Base-by-base conservation (phyloP, 108 stramenopile genomes). In the Skeletonema tropicum region DNA sequence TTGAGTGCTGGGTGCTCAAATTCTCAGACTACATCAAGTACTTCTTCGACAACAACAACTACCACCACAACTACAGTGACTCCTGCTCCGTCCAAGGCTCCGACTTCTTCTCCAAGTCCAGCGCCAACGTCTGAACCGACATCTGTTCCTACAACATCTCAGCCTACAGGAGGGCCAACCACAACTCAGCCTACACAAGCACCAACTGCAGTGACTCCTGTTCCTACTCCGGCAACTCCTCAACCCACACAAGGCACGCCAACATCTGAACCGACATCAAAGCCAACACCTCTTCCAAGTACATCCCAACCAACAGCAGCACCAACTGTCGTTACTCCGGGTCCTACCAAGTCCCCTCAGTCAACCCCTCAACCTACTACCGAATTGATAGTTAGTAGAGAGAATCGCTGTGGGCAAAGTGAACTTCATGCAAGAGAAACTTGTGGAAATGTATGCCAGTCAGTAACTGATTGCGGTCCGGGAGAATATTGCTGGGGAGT, bases 401-500 rank as follows among this genome's bases (percentile, higher is more conserved):
- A 55, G 52, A 35, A 60, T 61, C 70, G 70, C n/a, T 71, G 70
- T 29, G 70, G 70, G 6, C 63, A 36, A n/a, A n/a, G 0, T 0
- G 70, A 71, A 25, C 33, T 65, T 6, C 36, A 63, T 0, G 70
- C 70, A 11, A 63, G 70, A 15, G 70, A 71, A 23, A 17, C 31
- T 23, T 71, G 70, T 65, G 63, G 70, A n/a, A 65, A 38, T 3
- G 38, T 17, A 3, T 71, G 70, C 35, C 6, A 21, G 19, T 42
- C 49, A 17, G 0, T 13, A 19, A 19, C 5, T 25, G 55, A 71
- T 8, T 71, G 70, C 11, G 63, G 11, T n/a, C 6, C 55, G 5
- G 70, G 70, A 17, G 38, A 63, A 26, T 57, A 5, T 3, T 71
- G 70, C 36, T 71, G 57, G 49, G 70, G 55, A n/a, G 64, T 58